Percentiles rank a stretch among this genome's conserved stretches.
These are phyloP conservation scores for Solanum sitiens DNA, from an alignment of 257 asterid species.

Conservation along the genomic window DNA sequence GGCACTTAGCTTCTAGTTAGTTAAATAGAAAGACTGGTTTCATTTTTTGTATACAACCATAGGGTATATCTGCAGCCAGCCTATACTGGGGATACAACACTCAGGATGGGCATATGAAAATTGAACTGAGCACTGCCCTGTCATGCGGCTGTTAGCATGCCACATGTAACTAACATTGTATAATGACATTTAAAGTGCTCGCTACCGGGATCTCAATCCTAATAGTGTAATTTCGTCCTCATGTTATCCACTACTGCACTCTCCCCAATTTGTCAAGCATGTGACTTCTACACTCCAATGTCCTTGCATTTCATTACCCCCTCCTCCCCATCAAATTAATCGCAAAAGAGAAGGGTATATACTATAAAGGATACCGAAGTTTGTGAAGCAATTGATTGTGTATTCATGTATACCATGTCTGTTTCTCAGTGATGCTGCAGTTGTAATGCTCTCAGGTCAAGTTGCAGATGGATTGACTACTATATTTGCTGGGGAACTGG, in stretches of 20 bases:
- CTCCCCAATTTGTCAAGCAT: neutral
- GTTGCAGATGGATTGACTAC: conserved; percentile 83
- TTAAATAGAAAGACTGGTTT: neutral
- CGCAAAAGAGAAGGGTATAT: neutral
- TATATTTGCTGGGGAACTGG: conserved; percentile 87
- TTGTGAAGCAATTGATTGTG: neutral
- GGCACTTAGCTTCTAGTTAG: neutral
- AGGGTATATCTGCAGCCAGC: neutral
- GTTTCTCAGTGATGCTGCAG: conserved; percentile 66
- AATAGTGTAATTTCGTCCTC: neutral
- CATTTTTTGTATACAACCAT: neutral
- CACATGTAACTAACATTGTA: neutral
- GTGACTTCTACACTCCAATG: neutral
- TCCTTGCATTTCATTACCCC: neutral
- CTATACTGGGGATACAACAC: neutral
- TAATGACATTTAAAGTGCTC: neutral
- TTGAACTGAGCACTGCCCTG: neutral
- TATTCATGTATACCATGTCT: conserved; percentile 8
- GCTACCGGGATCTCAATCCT: neutral
- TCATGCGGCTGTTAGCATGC: neutral
- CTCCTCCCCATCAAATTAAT: neutral
- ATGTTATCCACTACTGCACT: neutral
- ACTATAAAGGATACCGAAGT: neutral
- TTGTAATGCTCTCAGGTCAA: conserved; percentile 93
- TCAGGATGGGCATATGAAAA: neutral